phyloP scores from a whole-genome alignment of 2,329 filamentous ascomycete genomes.

The Colletotrichum limetticola region DNA sequence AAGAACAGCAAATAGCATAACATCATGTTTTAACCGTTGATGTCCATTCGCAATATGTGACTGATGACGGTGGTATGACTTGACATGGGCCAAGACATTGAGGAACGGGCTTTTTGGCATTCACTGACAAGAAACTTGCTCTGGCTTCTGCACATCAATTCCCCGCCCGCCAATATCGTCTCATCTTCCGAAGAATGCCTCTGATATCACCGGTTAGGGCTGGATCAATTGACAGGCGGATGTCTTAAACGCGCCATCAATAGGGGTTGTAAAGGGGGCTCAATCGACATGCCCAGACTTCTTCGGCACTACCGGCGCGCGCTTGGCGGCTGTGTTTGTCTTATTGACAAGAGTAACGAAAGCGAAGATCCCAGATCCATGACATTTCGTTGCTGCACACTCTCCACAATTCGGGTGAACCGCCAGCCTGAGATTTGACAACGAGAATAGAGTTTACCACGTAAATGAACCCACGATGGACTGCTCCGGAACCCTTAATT shows the following conservation, averaged over 20 bases:
- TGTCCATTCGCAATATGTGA: too few species aligned
- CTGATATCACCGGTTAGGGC: background rate
- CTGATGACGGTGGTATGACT: too few species aligned
- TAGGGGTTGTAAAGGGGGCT: background rate
- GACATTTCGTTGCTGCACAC: slow-evolving; percentile 7
- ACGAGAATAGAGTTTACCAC: slow-evolving; percentile 5
- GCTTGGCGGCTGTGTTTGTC: background rate
- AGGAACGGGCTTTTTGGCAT: too few species aligned
- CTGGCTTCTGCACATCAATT: too few species aligned
- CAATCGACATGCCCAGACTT: background rate
- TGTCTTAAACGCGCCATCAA: background rate
- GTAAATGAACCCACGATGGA: slow-evolving; percentile 12
- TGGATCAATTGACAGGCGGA: background rate
- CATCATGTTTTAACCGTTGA: background rate
- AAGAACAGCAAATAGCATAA: background rate
- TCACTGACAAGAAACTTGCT: too few species aligned
- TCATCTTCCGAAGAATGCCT: too few species aligned
- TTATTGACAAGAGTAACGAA: background rate
- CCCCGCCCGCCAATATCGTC: too few species aligned
- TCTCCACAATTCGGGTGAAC: slow-evolving; percentile 3
- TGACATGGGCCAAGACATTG: too few species aligned
- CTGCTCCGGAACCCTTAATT: background rate
- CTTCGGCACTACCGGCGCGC: slow-evolving; percentile 17
- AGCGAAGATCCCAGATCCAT: slow-evolving; percentile 22
- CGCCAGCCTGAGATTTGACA: slow-evolving; percentile 8